Evolutionary conservation across 2,329 filamentous ascomycete genomes (phyloP).

Genomic region (Botrytis deweyae): DNA sequence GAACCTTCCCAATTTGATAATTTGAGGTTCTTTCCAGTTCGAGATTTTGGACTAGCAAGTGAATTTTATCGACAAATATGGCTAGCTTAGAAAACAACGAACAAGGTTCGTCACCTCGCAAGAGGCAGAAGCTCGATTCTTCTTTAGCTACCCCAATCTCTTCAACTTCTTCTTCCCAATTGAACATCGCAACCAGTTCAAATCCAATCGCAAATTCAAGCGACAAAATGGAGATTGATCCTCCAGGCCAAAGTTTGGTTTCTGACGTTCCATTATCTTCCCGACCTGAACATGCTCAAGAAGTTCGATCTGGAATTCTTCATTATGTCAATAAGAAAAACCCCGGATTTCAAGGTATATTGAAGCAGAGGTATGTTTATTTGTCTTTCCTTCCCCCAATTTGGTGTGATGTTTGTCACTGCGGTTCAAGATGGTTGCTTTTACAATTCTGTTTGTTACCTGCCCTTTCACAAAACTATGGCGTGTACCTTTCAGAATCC

Average conservation of each 20-base stretch:
- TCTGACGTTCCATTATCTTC: slow-evolving; percentile 22
- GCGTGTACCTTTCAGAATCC: not conserved
- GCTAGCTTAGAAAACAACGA: slow-evolving; percentile 24
- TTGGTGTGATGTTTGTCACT: not conserved
- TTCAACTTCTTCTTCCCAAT: not conserved
- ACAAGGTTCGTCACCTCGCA: slow-evolving; percentile 25
- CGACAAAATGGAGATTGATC: slow-evolving; percentile 24
- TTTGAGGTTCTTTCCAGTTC: not conserved
- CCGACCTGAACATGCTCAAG: slow-evolving; percentile 26
- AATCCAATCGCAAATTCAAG: slow-evolving; percentile 1
- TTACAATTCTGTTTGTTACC: not conserved
- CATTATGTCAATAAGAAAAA: slow-evolving; percentile 59
- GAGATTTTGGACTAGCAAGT: not conserved
- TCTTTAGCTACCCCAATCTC: slow-evolving; percentile 18
- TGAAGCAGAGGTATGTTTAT: slow-evolving; percentile 61
- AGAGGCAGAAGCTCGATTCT: slow-evolving; percentile 28
- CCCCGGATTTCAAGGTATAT: slow-evolving; percentile 59
- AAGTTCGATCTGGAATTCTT: slow-evolving; percentile 56
- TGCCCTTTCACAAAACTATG: not conserved
- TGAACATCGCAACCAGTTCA: not conserved
- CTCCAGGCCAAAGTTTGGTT: slow-evolving; percentile 4
- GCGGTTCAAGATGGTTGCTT: not conserved
- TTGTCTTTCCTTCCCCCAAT: not conserved
- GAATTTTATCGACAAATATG: slow-evolving; percentile 26
- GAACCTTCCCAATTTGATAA: not conserved